phyloP scores from a whole-genome alignment of 345 rosid species.

The Arabidopsis suecica region DNA sequence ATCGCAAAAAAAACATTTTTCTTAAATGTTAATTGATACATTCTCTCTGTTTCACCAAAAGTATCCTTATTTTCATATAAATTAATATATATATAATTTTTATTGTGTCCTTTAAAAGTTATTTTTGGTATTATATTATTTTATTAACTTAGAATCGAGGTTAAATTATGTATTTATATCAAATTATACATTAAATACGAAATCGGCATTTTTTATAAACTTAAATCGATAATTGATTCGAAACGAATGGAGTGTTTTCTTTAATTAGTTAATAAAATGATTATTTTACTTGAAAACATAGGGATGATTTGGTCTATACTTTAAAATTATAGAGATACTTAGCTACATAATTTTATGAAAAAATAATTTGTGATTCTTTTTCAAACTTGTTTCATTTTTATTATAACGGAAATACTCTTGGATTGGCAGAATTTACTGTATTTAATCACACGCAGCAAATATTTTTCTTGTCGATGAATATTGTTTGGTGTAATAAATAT shows the following conservation, averaged over 20 bases:
- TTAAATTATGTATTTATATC: too few relatives aligned
- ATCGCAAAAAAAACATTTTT: neutral
- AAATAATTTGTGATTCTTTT: neutral
- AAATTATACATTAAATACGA: too few relatives aligned
- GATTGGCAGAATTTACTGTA: neutral
- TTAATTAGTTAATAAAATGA: too few relatives aligned
- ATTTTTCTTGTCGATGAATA: neutral
- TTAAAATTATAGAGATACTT: neutral
- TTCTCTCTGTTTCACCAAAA: neutral
- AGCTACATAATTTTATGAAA: neutral
- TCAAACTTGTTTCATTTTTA: neutral
- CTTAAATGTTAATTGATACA: neutral
- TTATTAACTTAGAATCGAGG: too few relatives aligned
- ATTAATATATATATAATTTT: neutral
- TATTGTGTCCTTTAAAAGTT: neutral
- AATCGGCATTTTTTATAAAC: neutral
- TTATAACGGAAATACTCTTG: neutral
- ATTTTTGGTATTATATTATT: too few relatives aligned
- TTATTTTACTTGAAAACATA: neutral
- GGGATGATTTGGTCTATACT: neutral
- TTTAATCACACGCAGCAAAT: neutral
- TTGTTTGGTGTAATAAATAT: slow-evolving; percentile 16
- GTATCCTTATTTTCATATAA: neutral
- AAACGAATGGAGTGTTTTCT: neutral
- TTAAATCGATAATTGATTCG: neutral